phyloP scores from a whole-genome alignment of 2,329 filamentous ascomycete species.

The Pseudocercospora pini-densiflorae region DNA sequence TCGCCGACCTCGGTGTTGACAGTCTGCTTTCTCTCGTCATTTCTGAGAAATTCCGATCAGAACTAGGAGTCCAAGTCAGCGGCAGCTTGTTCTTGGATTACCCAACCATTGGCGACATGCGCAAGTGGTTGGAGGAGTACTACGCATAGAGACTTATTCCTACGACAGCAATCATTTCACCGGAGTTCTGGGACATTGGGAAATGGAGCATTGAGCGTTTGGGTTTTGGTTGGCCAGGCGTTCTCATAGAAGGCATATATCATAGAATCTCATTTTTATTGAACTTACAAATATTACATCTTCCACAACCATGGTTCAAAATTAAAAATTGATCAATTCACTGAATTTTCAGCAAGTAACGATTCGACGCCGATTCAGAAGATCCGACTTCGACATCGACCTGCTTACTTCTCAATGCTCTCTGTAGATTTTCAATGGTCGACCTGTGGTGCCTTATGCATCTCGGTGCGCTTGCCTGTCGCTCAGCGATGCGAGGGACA shows the following conservation, averaged over 20 bases:
- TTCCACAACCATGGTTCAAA: no score
- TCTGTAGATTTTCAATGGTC: no score
- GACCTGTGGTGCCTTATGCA: no score
- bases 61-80: constrained; percentile 39
- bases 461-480: no score
- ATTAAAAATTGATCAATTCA: no score
- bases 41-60: constrained; percentile 38
- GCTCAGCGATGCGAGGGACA: no score
- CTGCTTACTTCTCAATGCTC: no score
- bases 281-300: no score
- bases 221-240: not conserved
- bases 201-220: not conserved
- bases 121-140: constrained; percentile 14
- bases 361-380: no score
- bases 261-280: not conserved
- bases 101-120: constrained; percentile 29
- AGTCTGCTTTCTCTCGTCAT: constrained; percentile 45
- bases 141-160: not conserved
- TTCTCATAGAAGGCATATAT: not conserved
- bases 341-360: no score
- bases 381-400: no score
- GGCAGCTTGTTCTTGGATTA: constrained; percentile 35
- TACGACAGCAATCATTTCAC: not conserved
- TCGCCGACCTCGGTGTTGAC: constrained; percentile 43
- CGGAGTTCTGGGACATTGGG: not conserved